A percentile compares a stretch with the other conserved stretches of the same genome.
phyloP scores from a whole-genome alignment of 192 early-diverging fungal species.

The Diversispora eburnea region DNA sequence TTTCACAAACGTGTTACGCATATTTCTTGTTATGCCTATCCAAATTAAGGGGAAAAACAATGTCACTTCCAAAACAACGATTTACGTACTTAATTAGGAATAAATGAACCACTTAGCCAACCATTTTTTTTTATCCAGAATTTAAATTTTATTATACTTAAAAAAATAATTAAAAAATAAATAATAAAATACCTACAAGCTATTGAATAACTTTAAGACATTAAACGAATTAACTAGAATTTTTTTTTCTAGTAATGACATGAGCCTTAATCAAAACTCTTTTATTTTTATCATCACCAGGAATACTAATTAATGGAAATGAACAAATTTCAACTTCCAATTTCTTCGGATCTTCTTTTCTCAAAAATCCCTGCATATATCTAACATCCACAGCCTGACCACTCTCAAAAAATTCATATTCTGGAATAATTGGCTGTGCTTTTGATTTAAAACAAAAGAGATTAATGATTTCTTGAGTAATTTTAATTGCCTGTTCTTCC shows the following conservation, averaged over 20 bases:
- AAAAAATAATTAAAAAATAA: too few species aligned
- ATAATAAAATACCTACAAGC: too few species aligned
- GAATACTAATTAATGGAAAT: neutral
- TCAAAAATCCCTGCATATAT: constrained; percentile 1
- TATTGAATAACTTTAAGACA: too few species aligned
- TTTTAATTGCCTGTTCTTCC: neutral
- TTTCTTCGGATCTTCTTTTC: neutral
- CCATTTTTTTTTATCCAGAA: too few species aligned
- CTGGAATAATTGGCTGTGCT: neutral
- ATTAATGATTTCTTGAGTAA: constrained; percentile 2
- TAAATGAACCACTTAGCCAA: too few species aligned
- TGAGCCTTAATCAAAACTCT: constrained; percentile 8
- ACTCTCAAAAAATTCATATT: neutral
- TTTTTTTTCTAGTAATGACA: neutral
- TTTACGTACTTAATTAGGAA: too few species aligned
- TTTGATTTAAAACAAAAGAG: neutral
- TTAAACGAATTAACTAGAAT: neutral
- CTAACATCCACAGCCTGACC: neutral
- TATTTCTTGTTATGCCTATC: too few species aligned
- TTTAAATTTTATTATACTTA: too few species aligned
- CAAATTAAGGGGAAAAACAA: too few species aligned
- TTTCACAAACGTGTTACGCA: too few species aligned
- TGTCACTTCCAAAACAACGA: too few species aligned
- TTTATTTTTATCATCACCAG: neutral
- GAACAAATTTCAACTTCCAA: constrained; percentile 17